Percentiles rank a stretch among this genome's conserved stretches.
Conservation (phyloP, 371 early-diverging fungal genomes). For the Mortierella sp. region DNA sequence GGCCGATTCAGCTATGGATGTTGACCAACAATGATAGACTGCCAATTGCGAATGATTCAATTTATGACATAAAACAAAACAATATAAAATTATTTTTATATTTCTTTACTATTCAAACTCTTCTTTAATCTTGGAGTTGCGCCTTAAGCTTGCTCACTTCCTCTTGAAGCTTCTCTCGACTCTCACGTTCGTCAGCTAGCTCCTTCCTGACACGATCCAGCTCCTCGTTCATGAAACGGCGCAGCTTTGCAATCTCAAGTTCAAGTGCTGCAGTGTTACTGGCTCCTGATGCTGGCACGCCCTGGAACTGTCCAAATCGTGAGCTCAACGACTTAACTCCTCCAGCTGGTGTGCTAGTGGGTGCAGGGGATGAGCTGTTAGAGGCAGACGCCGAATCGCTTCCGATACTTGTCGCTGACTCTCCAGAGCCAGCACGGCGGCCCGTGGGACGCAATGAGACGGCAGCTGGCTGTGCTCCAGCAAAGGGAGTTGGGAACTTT, state of each 20-base stretch:
- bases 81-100: neutral
- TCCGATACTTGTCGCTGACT: conserved; percentile 28
- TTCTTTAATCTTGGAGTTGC: conserved; percentile 23
- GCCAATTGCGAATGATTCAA: no score
- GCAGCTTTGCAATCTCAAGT: conserved; percentile 62
- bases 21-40: conserved; percentile 19
- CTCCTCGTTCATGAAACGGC: conserved; percentile 70
- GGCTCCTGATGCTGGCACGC: conserved; percentile 58
- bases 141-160: conserved; percentile 59
- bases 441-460: conserved; percentile 57
- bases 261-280: conserved; percentile 68
- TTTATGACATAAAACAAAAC: neutral
- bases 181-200: conserved; percentile 66
- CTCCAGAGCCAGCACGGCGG: conserved; percentile 49
- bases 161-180: conserved; percentile 62
- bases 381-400: conserved; percentile 15
- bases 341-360: conserved; percentile 57
- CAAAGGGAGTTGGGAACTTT: conserved; percentile 76
- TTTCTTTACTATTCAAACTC: neutral
- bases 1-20: conserved; percentile 19
- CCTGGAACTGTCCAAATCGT: conserved; percentile 67
- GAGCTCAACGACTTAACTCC: conserved; percentile 66
- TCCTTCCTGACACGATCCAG: conserved; percentile 67
- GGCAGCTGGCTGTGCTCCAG: conserved; percentile 58
- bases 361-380: conserved; percentile 31